These are phyloP conservation scores for Elsinoe necatrix DNA, from an alignment of 2,329 filamentous ascomycete genomes.

Conservation along the genomic window DNA sequence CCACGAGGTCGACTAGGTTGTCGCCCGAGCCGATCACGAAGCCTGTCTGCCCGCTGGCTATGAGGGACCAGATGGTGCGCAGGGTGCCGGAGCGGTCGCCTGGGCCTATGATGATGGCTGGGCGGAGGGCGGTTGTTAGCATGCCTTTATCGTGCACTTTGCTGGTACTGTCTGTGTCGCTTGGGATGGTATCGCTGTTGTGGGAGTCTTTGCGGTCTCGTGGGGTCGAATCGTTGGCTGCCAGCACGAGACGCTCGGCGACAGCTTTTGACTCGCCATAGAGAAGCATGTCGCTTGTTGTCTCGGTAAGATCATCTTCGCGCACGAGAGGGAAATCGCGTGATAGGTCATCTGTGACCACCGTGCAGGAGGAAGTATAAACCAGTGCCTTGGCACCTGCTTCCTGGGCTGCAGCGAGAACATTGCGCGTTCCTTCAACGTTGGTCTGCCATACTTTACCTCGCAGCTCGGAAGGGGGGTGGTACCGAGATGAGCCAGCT, in stretches of 20 bases:
- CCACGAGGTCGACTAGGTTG: conserved; percentile 64
- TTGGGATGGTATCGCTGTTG: too few relatives aligned
- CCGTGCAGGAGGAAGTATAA: conserved; percentile 82
- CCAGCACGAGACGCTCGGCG: conserved; percentile 72
- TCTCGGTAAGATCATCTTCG: conserved; percentile 62
- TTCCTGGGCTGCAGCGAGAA: conserved; percentile 60
- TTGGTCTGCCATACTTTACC: conserved; percentile 73
- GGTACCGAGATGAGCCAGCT: conserved; percentile 33
- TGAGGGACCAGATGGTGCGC: conserved; percentile 64
- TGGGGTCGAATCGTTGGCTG: conserved; percentile 50
- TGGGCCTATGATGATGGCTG: conserved; percentile 84
- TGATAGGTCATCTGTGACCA: conserved; percentile 68
- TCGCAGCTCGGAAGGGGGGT: conserved; percentile 32
- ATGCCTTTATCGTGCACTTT: conserved; percentile 23
- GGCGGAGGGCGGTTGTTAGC: conserved; percentile 69
- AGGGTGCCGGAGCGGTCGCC: conserved; percentile 67
- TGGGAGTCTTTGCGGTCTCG: too few relatives aligned
- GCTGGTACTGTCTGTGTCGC: too few relatives aligned
- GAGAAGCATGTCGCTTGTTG: conserved; percentile 59
- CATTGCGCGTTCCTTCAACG: conserved; percentile 70
- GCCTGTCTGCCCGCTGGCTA: conserved; percentile 58
- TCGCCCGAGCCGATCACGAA: conserved; percentile 72
- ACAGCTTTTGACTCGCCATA: conserved; percentile 87
- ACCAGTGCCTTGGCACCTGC: conserved; percentile 71
- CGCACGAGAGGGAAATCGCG: conserved; percentile 75